phyloP scores from a whole-genome alignment of 2,329 filamentous ascomycete species.

The Claviceps africana region DNA sequence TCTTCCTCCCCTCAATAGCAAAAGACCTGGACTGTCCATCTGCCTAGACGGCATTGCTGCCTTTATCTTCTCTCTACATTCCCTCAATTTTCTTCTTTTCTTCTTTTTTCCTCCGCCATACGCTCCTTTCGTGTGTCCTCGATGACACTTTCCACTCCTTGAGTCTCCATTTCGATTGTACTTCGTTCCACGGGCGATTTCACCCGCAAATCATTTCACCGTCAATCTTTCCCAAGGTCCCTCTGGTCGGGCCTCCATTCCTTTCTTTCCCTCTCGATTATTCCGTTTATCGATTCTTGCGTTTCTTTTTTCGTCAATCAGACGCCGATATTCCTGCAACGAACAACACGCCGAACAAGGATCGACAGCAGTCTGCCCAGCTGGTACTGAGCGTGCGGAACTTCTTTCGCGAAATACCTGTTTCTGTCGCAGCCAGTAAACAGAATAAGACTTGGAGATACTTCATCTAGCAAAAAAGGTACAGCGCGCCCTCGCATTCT shows the following conservation, averaged over 20 bases:
- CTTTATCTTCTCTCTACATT: constrained; percentile 2
- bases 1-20: neutral
- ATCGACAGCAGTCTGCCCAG: constrained; percentile 8
- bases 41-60: constrained; percentile 6
- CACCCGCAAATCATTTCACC: neutral
- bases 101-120: too few relatives aligned
- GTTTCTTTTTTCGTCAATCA: neutral
- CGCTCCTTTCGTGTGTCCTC: constrained; percentile 5
- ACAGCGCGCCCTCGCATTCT: neutral
- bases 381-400: constrained; percentile 11
- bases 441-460: neutral
- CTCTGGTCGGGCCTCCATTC: constrained; percentile 1
- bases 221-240: neutral
- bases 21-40: constrained; percentile 6
- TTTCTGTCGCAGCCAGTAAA: neutral
- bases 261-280: too few relatives aligned
- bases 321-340: neutral
- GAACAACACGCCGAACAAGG: neutral
- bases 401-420: neutral
- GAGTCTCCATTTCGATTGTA: neutral
- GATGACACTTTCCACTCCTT: constrained; percentile 7
- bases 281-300: too few relatives aligned
- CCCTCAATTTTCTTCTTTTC: too few relatives aligned
- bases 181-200: neutral
- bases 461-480: neutral